phyloP scores from a whole-genome alignment of 2,329 filamentous ascomycete species.

The Rugonectria rugulosa region DNA sequence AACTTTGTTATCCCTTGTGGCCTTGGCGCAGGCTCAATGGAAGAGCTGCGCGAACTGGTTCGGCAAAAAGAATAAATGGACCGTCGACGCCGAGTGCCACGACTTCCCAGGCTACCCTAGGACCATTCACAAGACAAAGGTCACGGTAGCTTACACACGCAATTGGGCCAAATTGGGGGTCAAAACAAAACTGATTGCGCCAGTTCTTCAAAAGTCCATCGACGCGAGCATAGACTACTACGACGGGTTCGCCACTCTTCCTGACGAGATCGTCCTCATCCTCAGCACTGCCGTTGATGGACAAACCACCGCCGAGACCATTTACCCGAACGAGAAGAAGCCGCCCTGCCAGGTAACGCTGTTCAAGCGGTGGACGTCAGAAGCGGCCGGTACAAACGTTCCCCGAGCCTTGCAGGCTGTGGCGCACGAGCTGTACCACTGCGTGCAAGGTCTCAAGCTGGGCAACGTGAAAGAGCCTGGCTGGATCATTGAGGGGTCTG shows the following conservation, averaged over 20 bases:
- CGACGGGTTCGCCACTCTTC: constrained; percentile 12
- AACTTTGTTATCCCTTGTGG: not conserved
- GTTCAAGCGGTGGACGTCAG: constrained; percentile 14
- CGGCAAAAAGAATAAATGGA: not conserved
- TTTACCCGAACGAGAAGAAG: constrained; percentile 8
- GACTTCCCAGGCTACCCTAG: constrained; percentile 17
- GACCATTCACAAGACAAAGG: constrained; percentile 7
- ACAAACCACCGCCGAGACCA: not conserved
- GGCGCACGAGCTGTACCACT: constrained; percentile 28
- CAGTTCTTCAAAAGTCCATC: constrained; percentile 18
- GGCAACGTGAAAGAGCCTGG: not conserved
- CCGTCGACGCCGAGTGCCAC: constrained; percentile 16
- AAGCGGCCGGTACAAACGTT: not conserved
- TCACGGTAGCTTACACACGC: constrained; percentile 19
- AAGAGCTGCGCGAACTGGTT: constrained; percentile 18
- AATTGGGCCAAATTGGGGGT: constrained; percentile 2
- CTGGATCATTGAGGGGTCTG: constrained; percentile 22
- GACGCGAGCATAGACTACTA: constrained; percentile 15
- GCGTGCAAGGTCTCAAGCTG: constrained; percentile 8
- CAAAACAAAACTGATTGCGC: not conserved
- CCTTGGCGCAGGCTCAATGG: constrained; percentile 6
- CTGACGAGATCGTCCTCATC: constrained; percentile 14
- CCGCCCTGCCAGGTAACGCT: constrained; percentile 18
- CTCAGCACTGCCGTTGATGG: not conserved
- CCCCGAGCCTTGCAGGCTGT: constrained; percentile 16